Base-by-base conservation (phyloP, 495 filamentous ascomycete species). In the Polyplosphaeria fusca region DNA sequence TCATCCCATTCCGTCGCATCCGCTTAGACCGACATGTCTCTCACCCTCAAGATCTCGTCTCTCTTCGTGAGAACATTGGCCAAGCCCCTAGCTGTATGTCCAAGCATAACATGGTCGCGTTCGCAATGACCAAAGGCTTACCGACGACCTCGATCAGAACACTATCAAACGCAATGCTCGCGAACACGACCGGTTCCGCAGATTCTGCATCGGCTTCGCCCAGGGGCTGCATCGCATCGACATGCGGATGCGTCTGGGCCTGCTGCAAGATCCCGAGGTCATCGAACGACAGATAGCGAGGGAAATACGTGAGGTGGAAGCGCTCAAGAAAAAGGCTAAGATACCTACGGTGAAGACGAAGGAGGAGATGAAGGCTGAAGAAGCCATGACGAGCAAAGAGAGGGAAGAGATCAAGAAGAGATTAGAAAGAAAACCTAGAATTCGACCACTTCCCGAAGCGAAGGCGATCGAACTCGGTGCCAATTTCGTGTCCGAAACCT, bases 391-490 rank as follows among this genome's bases (percentile, higher is more conserved):
- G 26, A 62, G 61, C n/a, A 59, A 69, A 40, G 72, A 69, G 19
- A 79, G 79, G 53, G 77, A 82, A 42, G 77, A 73, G 32, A 74
- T 73, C 4, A 78, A 64, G 37, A 46, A 50, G 25, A 61, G 69
- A 51, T 47, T 61, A 18, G 61, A 60, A n/a, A 45, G 55, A 20
- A 69, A 66, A 52, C 77, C 80, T 12, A 77, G 79, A 25, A 87
- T 88, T 23, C 76, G 92, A 49, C 86, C 94, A 1, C 76, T 99
- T 1, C 86, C 88, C 27, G 94, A 99, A 64, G 80, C 82, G 13
- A 96, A 97, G 67, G 93, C 93, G 4, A 95, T 99, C 24, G 93
- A 99, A 67, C 80, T 91, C 5, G 95, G 95, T 23, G 94, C 93
- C 9, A 95, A 94, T 53, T 95, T 99, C 47, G 85, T 94, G 46